A percentile compares a stretch with the other conserved stretches of the same genome.
Conservation (phyloP, 2,329 filamentous ascomycete genomes). For the Colletotrichum caudatum region DNA sequence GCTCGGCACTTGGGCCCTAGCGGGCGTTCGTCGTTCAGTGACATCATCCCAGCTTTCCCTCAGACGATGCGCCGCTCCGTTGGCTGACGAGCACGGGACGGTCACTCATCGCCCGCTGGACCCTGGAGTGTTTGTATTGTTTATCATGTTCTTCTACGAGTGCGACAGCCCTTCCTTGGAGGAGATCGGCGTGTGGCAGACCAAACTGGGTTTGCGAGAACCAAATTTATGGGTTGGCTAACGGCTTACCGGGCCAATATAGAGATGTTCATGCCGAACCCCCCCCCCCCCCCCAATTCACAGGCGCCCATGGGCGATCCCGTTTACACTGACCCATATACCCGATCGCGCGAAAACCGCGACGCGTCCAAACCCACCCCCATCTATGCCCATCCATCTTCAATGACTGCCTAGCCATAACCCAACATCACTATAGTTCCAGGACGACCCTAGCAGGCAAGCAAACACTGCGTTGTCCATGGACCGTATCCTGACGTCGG, state of each 20-base stretch:
- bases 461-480: conserved; percentile 9
- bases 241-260: neutral
- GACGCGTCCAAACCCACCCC: conserved; percentile 26
- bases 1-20: conserved; percentile 32
- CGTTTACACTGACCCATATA: conserved; percentile 23
- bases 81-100: neutral
- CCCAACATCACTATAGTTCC: conserved; percentile 21
- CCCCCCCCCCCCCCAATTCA: neutral
- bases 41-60: conserved; percentile 24
- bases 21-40: conserved; percentile 25
- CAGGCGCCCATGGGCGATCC: conserved; percentile 26
- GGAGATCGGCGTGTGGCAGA: neutral
- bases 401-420: conserved; percentile 1
- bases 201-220: neutral
- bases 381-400: conserved; percentile 10
- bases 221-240: neutral
- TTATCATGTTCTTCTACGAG: neutral
- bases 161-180: neutral
- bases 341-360: conserved; percentile 23
- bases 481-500: conserved; percentile 9
- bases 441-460: conserved; percentile 23
- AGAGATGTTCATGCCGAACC: neutral
- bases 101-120: neutral
- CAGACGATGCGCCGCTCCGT: conserved; percentile 3
- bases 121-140: neutral